phyloP scores from a whole-genome alignment of 768 basidiomycete species.

The Mycena alexandri region DNA sequence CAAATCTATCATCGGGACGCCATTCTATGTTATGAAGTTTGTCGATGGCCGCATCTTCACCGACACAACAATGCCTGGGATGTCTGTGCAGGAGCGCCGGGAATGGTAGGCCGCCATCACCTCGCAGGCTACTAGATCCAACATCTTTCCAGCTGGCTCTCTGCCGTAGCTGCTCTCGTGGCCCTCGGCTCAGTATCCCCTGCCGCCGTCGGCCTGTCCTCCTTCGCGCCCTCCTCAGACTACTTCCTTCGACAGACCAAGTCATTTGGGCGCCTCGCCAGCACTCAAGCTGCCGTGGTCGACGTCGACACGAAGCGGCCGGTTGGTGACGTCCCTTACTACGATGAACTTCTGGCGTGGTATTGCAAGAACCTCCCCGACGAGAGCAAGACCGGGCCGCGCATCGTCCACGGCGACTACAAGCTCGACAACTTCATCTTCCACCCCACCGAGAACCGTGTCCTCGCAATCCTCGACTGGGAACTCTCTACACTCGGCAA shows the following conservation, averaged over 20 bases:
- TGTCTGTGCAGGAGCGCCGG: slow-evolving; percentile 69
- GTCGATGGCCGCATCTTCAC: slow-evolving; percentile 95
- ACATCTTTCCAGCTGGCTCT: slow-evolving; percentile 72
- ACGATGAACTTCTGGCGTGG: slow-evolving; percentile 81
- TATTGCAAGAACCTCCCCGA: slow-evolving; percentile 82
- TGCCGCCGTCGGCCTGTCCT: slow-evolving; percentile 71
- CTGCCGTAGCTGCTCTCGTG: slow-evolving; percentile 78
- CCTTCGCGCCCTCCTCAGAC: slow-evolving; percentile 78
- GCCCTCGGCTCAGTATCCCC: slow-evolving; percentile 77
- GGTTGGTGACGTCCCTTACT: slow-evolving; percentile 81
- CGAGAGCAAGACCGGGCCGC: slow-evolving; percentile 77
- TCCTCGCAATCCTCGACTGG: slow-evolving; percentile 98
- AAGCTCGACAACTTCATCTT: slow-evolving; percentile 97
- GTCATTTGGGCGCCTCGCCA: slow-evolving; percentile 84
- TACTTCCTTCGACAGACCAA: slow-evolving; percentile 97
- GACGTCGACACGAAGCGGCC: slow-evolving; percentile 73
- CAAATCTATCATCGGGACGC: slow-evolving; percentile 80
- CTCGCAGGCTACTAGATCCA: not conserved
- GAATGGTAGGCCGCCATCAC: slow-evolving; percentile 69
- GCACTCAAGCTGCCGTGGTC: slow-evolving; percentile 76
- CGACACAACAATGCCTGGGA: slow-evolving; percentile 80
- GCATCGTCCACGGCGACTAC: slow-evolving; percentile 97
- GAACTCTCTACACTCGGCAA: slow-evolving; percentile 96
- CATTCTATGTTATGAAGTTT: slow-evolving; percentile 98
- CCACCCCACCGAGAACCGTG: slow-evolving; percentile 90